phyloP scores from a whole-genome alignment of 176 grass and related monocot genomes.

The Pontederia paniculata region DNA sequence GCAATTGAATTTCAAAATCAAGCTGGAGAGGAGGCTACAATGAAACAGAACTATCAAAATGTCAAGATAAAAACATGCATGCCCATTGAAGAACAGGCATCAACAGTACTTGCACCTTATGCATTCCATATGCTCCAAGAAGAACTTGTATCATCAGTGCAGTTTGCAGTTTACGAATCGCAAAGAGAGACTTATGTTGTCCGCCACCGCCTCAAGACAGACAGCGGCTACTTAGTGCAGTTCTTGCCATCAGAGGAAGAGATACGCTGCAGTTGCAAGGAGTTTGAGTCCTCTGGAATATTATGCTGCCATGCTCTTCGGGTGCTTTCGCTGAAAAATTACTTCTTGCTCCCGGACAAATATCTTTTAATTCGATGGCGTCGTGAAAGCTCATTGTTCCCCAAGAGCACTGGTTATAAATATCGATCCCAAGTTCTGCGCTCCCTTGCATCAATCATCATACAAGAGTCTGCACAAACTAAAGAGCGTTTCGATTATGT shows the following conservation, averaged over 20 bases:
- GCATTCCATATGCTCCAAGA: conserved; percentile 41
- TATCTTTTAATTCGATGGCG: conserved; percentile 32
- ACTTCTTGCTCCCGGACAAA: conserved; percentile 30
- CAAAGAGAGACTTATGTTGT: conserved; percentile 31
- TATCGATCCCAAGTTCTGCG: conserved; percentile 34
- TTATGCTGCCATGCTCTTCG: conserved; percentile 36
- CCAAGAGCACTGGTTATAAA: conserved; percentile 28
- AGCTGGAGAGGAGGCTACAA: conserved; percentile 33
- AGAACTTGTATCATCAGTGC: conserved; percentile 33
- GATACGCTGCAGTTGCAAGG: conserved; percentile 37
- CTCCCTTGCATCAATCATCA: conserved; percentile 32
- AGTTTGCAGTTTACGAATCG: conserved; percentile 39
- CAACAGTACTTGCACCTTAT: conserved; percentile 25
- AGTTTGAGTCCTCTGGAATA: conserved; percentile 30
- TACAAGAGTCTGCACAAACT: conserved; percentile 29
- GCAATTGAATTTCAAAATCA: conserved; percentile 48
- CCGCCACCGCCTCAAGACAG: conserved; percentile 29
- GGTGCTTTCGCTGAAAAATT: conserved; percentile 45
- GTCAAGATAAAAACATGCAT: conserved; percentile 39
- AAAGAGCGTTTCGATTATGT: conserved; percentile 36
- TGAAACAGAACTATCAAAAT: conserved; percentile 26
- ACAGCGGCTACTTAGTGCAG: conserved; percentile 26
- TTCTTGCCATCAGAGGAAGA: conserved; percentile 30
- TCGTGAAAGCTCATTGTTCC: conserved; percentile 32
- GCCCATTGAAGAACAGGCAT: conserved; percentile 43